A percentile compares a stretch with the other conserved stretches of the same genome.
Evolutionary conservation across 176 grass and related monocot species (phyloP).

Genomic region (Elaeis guineensis): DNA sequence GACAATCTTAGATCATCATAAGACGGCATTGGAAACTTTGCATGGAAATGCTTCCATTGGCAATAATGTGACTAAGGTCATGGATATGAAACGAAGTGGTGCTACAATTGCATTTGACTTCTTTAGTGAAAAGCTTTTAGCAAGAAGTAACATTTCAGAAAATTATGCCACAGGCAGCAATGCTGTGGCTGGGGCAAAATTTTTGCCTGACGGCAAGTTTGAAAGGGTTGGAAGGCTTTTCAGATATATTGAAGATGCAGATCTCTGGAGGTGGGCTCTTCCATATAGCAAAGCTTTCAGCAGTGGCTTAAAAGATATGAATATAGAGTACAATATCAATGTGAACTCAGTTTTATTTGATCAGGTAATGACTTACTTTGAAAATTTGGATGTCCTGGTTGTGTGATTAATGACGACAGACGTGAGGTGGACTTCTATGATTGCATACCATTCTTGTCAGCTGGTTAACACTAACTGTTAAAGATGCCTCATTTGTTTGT

Average conservation of each 20-base stretch:
- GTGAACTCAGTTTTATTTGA: slow-evolving; percentile 59
- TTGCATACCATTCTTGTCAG: too few species aligned
- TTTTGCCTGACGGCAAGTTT: slow-evolving; percentile 44
- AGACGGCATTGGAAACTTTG: slow-evolving; percentile 74
- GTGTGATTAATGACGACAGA: too few species aligned
- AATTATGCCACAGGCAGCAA: slow-evolving; percentile 16
- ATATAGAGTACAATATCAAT: slow-evolving; percentile 74
- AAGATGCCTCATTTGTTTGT: too few species aligned
- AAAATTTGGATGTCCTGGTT: neutral
- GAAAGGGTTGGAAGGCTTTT: slow-evolving; percentile 68
- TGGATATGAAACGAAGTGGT: slow-evolving; percentile 87
- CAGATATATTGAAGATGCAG: slow-evolving; percentile 80
- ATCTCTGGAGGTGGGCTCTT: slow-evolving; percentile 80
- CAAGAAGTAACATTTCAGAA: slow-evolving; percentile 15
- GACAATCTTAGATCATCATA: slow-evolving; percentile 88
- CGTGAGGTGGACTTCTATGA: too few species aligned
- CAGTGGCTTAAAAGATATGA: slow-evolving; percentile 74
- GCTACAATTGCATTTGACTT: slow-evolving; percentile 94
- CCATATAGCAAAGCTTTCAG: slow-evolving; percentile 75
- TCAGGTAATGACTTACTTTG: slow-evolving; percentile 40
- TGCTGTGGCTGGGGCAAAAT: slow-evolving; percentile 15
- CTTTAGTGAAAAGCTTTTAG: slow-evolving; percentile 56
- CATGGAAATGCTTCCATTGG: slow-evolving; percentile 31
- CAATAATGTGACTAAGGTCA: slow-evolving; percentile 72
- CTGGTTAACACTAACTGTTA: too few species aligned